Base-by-base conservation (phyloP, 768 basidiomycete genomes). In the Omphalotus guepiniiformis region DNA sequence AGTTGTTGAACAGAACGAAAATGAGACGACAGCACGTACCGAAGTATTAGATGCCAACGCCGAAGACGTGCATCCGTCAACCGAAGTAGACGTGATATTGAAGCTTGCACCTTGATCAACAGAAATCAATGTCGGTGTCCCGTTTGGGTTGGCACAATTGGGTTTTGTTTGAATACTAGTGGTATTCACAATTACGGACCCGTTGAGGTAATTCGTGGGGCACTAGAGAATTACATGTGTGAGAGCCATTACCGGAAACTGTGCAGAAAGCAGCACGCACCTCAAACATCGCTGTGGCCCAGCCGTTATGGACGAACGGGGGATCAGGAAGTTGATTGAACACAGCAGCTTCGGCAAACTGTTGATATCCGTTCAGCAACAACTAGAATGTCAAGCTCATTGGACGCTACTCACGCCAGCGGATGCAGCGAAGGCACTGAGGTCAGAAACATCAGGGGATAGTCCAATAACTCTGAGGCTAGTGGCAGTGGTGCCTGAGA, bases 371-470 rank as follows among this genome's bases (percentile, higher is more conserved):
- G 47, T 47, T 38, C 36, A 38, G 15, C 16, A 5, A 28, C 42
- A 6, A 22, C 36, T 13, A 7, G 47, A 37, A 6, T 36, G 16
- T 48, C 13, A 19, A 5, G 35, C n/a, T 25, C 13, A 27, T 18
- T 35, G 22, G 18, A 64, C 73, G 50, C n/a, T n/a, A n/a, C n/a
- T n/a, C 52, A 74, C 76, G 39, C 83, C 83, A 6, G 80, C 74
- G 6, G 83, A 78, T 22, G 83, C 78, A 8, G 78, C 63, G 56
- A 83, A 85, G 15, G 71, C 70, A 35, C 74, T 75, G 39, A 85
- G 55, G 6, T 72, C 59, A 16, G 56, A 46, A 15, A 76, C 62
- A 48, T 71, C 67, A 3, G 74, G 71, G 6, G 67, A 63, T 18
- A 82, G 71, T 6, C 73, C 76, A 27, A 83, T 49, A 1, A 56